A percentile compares a stretch with the other conserved stretches of the same genome.
phyloP scores from a whole-genome alignment of 2,329 filamentous ascomycete genomes.

The Bipolaris gigantea region DNA sequence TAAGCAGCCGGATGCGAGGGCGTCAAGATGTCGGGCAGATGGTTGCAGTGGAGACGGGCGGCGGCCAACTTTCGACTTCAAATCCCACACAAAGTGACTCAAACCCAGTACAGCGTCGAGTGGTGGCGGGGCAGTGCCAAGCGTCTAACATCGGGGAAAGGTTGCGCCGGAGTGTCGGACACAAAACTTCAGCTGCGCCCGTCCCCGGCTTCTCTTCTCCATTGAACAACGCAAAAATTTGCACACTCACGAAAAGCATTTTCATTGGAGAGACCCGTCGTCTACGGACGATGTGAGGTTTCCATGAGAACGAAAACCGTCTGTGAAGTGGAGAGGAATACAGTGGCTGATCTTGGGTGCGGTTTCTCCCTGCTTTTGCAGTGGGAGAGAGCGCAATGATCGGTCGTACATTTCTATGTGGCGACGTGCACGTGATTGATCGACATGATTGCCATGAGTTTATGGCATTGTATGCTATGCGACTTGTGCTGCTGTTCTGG shows the following conservation, averaged over 20 bases:
- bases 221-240: constrained; percentile 62
- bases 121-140: constrained; percentile 29
- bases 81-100: constrained; percentile 39
- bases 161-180: constrained; percentile 18
- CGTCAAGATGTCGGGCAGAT: background rate
- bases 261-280: constrained; percentile 53
- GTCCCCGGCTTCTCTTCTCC: constrained; percentile 43
- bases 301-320: constrained; percentile 63
- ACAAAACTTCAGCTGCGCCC: constrained; percentile 32
- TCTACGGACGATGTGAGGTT: constrained; percentile 44
- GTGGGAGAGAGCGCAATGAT: constrained; percentile 63
- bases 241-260: constrained; percentile 61
- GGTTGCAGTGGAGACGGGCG: constrained; percentile 14
- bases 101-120: constrained; percentile 36
- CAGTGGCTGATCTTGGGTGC: constrained; percentile 60
- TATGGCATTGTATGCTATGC: background rate
- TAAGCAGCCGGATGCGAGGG: background rate
- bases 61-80: constrained; percentile 16
- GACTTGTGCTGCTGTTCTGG: background rate
- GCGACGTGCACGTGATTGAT: background rate
- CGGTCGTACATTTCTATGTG: constrained; percentile 52
- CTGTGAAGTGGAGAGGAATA: constrained; percentile 57
- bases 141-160: constrained; percentile 16
- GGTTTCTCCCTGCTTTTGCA: constrained; percentile 53
- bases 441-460: background rate